These are phyloP conservation scores for Pleurotus citrinopileatus DNA, from an alignment of 768 basidiomycete genomes.

Conservation along the genomic window DNA sequence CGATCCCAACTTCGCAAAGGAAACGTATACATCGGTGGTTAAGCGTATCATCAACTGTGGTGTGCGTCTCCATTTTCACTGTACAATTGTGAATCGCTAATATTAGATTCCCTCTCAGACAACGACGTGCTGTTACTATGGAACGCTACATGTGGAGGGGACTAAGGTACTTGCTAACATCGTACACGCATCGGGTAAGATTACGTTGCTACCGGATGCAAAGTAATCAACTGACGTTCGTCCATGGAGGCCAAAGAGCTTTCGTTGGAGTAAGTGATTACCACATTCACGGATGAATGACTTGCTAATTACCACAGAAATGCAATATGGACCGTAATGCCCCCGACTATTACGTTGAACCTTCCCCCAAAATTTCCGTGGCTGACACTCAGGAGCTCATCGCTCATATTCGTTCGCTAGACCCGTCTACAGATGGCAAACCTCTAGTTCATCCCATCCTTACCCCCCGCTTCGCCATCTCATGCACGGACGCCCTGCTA, in stretches of 20 bases:
- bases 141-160: slow-evolving; percentile 73
- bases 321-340: slow-evolving; percentile 86
- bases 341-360: slow-evolving; percentile 69
- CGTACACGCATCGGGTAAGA: slow-evolving; percentile 55
- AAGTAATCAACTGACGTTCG: slow-evolving; percentile 1
- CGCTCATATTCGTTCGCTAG: slow-evolving; percentile 59
- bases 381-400: slow-evolving; percentile 64
- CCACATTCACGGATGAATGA: neutral
- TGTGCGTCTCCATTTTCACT: slow-evolving; percentile 43
- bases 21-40: slow-evolving; percentile 70
- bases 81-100: slow-evolving; percentile 4
- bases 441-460: slow-evolving; percentile 85
- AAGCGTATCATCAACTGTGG: slow-evolving; percentile 68
- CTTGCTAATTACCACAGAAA: slow-evolving; percentile 46
- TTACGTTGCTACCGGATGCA: neutral
- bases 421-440: slow-evolving; percentile 29
- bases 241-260: slow-evolving; percentile 65
- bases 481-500: slow-evolving; percentile 76
- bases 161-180: slow-evolving; percentile 82
- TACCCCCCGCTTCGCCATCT: slow-evolving; percentile 96
- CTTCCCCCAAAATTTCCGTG: slow-evolving; percentile 57
- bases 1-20: slow-evolving; percentile 66
- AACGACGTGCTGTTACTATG: slow-evolving; percentile 93
- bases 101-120: slow-evolving; percentile 49
- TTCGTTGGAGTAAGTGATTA: slow-evolving; percentile 70